A percentile compares a stretch with the other conserved stretches of the same genome.
phyloP scores from a whole-genome alignment of 768 basidiomycete genomes.

The Peribolospora baueri region DNA sequence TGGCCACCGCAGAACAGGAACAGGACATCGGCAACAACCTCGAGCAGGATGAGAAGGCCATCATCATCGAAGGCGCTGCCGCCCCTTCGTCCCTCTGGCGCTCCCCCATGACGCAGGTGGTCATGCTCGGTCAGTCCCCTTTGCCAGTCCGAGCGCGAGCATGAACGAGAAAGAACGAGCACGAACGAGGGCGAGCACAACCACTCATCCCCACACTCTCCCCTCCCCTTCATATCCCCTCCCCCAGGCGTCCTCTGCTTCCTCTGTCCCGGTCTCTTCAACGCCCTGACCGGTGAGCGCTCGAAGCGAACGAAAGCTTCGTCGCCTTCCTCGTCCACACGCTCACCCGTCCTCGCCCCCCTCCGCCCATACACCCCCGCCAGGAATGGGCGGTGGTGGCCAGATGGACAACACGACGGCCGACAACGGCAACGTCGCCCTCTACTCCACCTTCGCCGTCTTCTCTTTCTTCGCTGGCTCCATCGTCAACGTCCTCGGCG shows the following conservation, averaged over 20 bases:
- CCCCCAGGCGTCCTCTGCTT: not conserved
- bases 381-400: constrained; percentile 48
- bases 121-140: not conserved
- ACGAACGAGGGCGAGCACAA: too few relatives aligned
- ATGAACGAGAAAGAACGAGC: too few relatives aligned
- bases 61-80: not conserved
- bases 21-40: too few relatives aligned
- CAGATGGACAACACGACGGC: constrained; percentile 39
- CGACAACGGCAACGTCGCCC: constrained; percentile 29
- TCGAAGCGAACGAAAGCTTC: not conserved
- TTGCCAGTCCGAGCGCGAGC: too few relatives aligned
- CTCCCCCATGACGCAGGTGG: not conserved
- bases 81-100: not conserved
- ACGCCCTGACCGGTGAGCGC: not conserved
- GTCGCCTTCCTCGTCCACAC: not conserved
- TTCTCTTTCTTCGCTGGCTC: constrained; percentile 44
- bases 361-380: not conserved
- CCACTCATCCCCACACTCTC: constrained; percentile 1
- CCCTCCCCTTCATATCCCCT: not conserved
- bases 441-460: constrained; percentile 37
- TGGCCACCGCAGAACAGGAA: too few relatives aligned
- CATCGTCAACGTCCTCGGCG: constrained; percentile 58
- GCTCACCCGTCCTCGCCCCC: not conserved
- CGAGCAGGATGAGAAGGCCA: too few relatives aligned
- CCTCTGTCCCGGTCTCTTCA: not conserved